A percentile compares a stretch with the other conserved stretches of the same genome.
Evolutionary conservation across 257 asterid species (phyloP).

Genomic region (Schizonepeta tenuifolia): DNA sequence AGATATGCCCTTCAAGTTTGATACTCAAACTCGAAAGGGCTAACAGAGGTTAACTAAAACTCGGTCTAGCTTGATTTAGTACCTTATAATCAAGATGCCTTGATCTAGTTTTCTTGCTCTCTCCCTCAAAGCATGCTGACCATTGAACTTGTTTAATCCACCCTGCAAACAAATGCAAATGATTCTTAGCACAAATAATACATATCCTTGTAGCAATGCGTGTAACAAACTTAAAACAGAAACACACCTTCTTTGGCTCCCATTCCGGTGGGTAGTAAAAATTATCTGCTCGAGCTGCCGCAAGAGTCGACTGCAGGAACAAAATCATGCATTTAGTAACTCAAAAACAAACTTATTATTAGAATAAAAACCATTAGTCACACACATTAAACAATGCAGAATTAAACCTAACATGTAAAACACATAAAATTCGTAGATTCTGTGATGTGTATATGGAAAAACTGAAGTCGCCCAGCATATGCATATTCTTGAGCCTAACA

Average conservation of each 20-base stretch:
- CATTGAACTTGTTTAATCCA: slow-evolving; percentile 88
- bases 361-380: background rate
- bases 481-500: background rate
- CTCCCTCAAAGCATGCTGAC: slow-evolving; percentile 96
- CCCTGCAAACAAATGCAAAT: slow-evolving; percentile 58
- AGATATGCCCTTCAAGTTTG: background rate
- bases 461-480: background rate
- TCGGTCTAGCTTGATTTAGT: slow-evolving; percentile 20
- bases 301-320: slow-evolving; percentile 87
- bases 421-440: background rate
- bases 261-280: slow-evolving; percentile 99
- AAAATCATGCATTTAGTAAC: slow-evolving; percentile 39
- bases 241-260: slow-evolving; percentile 88
- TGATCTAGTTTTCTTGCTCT: slow-evolving; percentile 94
- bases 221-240: background rate
- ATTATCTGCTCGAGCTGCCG: slow-evolving; percentile 98
- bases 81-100: slow-evolving; percentile 97
- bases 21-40: slow-evolving; percentile 3
- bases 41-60: background rate
- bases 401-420: background rate
- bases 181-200: slow-evolving; percentile 17
- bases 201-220: background rate
- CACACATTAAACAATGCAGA: background rate
- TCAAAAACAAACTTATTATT: background rate
- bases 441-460: background rate